These are phyloP conservation scores for Pseudoneurospora amorphoporcata DNA, from an alignment of 495 filamentous ascomycete species.

Conservation along the genomic window DNA sequence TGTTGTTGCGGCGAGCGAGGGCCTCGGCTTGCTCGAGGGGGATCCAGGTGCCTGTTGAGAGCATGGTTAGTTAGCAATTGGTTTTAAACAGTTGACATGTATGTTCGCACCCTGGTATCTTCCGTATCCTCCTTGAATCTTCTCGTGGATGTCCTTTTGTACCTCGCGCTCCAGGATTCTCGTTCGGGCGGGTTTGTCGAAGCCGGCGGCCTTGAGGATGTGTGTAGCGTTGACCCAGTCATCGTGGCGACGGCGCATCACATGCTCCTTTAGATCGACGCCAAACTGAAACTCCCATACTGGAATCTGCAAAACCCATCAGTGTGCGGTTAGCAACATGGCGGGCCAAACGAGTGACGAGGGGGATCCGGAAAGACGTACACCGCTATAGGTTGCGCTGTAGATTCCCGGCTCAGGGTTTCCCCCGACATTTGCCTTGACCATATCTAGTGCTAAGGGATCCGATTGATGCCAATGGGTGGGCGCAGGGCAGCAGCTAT, in stretches of 20 bases:
- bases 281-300: slow-evolving; percentile 83
- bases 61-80: slow-evolving; percentile 9
- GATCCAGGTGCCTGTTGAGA: slow-evolving; percentile 77
- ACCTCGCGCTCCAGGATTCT: slow-evolving; percentile 93
- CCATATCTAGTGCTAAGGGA: slow-evolving; percentile 21
- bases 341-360: neutral
- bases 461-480: neutral
- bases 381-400: slow-evolving; percentile 89
- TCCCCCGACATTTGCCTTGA: slow-evolving; percentile 22
- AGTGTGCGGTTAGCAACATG: neutral
- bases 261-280: slow-evolving; percentile 54
- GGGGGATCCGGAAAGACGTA: slow-evolving; percentile 34
- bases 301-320: slow-evolving; percentile 56
- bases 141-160: slow-evolving; percentile 91
- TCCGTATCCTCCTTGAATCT: slow-evolving; percentile 95
- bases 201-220: slow-evolving; percentile 67
- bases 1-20: slow-evolving; percentile 75
- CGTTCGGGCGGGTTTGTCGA: slow-evolving; percentile 80
- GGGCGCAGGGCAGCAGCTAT: neutral
- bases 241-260: slow-evolving; percentile 85
- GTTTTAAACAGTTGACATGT: too few species aligned
- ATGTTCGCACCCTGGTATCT: slow-evolving; percentile 77
- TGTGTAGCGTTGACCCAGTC: slow-evolving; percentile 94
- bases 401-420: slow-evolving; percentile 46
- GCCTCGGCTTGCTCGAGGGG: slow-evolving; percentile 69